phyloP scores from a whole-genome alignment of 768 basidiomycete species.

The Termitomyces sp. region DNA sequence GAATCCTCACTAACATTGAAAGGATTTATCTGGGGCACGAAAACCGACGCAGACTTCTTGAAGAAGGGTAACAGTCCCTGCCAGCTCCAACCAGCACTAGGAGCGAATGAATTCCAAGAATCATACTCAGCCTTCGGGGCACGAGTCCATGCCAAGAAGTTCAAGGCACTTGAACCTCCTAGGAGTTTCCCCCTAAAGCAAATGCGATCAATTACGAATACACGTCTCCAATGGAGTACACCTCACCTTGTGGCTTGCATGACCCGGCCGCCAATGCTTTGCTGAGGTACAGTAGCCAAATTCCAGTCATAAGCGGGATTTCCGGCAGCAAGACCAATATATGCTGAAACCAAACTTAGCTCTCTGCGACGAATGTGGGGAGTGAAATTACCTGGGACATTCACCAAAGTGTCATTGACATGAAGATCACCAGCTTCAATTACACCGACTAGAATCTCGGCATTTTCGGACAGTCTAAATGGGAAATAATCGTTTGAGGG shows the following conservation, averaged over 20 bases:
- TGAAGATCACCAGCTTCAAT: not conserved
- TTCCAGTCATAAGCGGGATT: not conserved
- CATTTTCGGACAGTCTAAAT: not conserved
- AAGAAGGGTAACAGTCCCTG: not conserved
- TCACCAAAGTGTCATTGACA: not conserved
- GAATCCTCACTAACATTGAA: not conserved
- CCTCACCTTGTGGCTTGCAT: not conserved
- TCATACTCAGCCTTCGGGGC: not conserved
- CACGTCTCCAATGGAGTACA: not conserved
- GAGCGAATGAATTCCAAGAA: not conserved
- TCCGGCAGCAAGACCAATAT: not conserved
- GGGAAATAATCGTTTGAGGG: not conserved
- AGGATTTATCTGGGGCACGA: not conserved
- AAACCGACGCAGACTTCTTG: not conserved
- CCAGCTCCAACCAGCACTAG: not conserved
- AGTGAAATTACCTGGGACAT: not conserved
- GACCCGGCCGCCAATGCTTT: not conserved
- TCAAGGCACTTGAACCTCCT: not conserved
- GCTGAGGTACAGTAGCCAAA: not conserved
- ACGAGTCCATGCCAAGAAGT: not conserved
- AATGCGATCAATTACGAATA: not conserved
- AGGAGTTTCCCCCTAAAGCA: not conserved
- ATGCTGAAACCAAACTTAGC: not conserved
- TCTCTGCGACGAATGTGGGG: not conserved
- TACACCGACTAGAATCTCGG: not conserved